These are phyloP conservation scores for Hygrophila difformis DNA, from an alignment of 257 asterid genomes.

Conservation along the genomic window DNA sequence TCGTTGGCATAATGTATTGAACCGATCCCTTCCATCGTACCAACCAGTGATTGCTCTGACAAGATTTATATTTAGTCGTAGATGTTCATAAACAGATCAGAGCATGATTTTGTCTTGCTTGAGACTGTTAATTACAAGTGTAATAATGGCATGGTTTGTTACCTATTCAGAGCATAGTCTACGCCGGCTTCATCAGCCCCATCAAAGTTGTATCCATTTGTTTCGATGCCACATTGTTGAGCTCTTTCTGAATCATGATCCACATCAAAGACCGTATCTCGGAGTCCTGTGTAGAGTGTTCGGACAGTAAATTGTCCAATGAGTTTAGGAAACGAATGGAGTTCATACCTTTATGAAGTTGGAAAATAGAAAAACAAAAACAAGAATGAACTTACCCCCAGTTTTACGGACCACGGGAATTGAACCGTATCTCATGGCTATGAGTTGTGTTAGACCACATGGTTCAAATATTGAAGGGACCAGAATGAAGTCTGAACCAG, in stretches of 20 bases:
- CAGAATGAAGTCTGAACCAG: conserved; percentile 89
- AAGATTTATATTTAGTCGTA: not conserved
- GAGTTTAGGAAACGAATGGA: not conserved
- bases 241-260: conserved; percentile 90
- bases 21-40: conserved; percentile 78
- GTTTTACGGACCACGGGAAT: conserved; percentile 94
- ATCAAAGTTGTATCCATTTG: conserved; percentile 91
- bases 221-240: conserved; percentile 57
- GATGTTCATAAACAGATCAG: not conserved
- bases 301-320: not conserved
- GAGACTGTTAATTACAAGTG: no score
- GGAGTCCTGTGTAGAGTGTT: conserved; percentile 44
- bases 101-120: not conserved
- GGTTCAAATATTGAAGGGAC: conserved; percentile 99
- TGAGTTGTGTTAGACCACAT: conserved; percentile 98
- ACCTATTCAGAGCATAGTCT: conserved; percentile 95
- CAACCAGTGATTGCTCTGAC: conserved; percentile 74
- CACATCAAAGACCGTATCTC: conserved; percentile 91
- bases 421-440: conserved; percentile 97
- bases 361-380: not conserved
- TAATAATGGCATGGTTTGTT: conserved; percentile 1
- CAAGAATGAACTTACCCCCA: conserved; percentile 52
- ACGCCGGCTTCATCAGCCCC: conserved; percentile 96
- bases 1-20: conserved; percentile 61
- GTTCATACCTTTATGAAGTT: not conserved